Evolutionary conservation across 2,329 filamentous ascomycete species (phyloP), one percentile per base, ranked within the genome.

Genomic region (Ploettnerulaceae sp.): DNA sequence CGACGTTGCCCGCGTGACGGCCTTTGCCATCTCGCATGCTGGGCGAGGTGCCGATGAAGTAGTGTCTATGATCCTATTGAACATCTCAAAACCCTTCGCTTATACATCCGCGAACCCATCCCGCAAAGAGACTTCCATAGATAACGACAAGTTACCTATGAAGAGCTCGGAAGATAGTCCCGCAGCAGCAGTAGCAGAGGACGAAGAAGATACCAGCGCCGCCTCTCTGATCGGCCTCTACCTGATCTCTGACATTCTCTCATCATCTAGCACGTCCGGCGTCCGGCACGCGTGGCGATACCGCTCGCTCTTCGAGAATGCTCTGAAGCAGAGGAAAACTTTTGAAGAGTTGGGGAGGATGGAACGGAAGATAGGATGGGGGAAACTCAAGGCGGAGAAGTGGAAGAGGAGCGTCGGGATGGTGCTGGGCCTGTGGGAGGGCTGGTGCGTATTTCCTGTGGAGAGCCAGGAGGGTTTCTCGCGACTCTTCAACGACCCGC

Each of bases 11-110:
- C 78, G 89, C 4, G 75, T 96, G 2, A 91, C 90, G 1, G 78
- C 84, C 3, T 96, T 97, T 66, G 90, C 90, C 9, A 89, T 97
- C 46, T 84, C 83, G 2, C 89, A 97, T 63, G 86, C 89, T 1
- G 87, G 84, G 29, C 76, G 81, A 15, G 93, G 90, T 12, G 86
- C 88, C 9, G 86, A 94, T 54, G 93, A 97, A 68, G 84, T 96
- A 26, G 89, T 95, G n/a, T 79, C 91, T 39, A 79, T 95, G 67
- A 82, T 97, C 28, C 77, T 95, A 0, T 75, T 81, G 1, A 97
- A 98, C 59, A 74, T 97, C 25, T 74, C 85, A 49, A 79, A 76
- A 41, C 93, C 93, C 0, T 80, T 94, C 48, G 77, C 82, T 5
- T 79, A 84, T 55, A 87, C 82, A 1, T 76, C 76, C 5, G 86